These are phyloP conservation scores for Groenewaldozyma tartarivorans DNA, from an alignment of 805 yeast species.

Conservation along the genomic window DNA sequence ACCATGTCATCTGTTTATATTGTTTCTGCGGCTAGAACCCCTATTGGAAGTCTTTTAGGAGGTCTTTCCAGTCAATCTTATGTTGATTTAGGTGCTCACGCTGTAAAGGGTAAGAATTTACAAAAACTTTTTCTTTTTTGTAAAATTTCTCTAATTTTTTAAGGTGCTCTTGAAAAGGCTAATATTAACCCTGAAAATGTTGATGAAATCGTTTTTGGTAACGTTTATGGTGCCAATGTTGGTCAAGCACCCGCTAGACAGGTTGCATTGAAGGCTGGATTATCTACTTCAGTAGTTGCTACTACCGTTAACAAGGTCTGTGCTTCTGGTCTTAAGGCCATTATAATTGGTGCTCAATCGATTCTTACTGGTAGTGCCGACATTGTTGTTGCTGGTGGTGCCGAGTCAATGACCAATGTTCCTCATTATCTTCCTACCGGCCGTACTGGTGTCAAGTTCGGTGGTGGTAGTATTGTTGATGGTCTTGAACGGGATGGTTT, in stretches of 20 bases:
- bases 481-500: constrained; percentile 91
- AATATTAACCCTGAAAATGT: constrained; percentile 66
- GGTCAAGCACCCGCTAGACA: constrained; percentile 99
- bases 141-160: background rate
- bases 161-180: constrained; percentile 66
- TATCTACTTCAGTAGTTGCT: constrained; percentile 71
- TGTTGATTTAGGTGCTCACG: constrained; percentile 84
- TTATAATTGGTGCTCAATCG: constrained; percentile 83
- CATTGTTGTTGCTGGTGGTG: constrained; percentile 93
- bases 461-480: constrained; percentile 70
- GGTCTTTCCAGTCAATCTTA: constrained; percentile 62
- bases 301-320: constrained; percentile 94
- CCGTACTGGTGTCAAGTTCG: constrained; percentile 84
- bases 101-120: constrained; percentile 45
- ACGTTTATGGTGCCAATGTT: constrained; percentile 82
- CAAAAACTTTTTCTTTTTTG: background rate
- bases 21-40: constrained; percentile 88
- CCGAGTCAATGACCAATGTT: constrained; percentile 93
- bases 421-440: constrained; percentile 87
- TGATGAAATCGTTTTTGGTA: constrained; percentile 88
- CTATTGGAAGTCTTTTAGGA: constrained; percentile 93
- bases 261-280: constrained; percentile 86
- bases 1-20: constrained; percentile 52
- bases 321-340: constrained; percentile 91
- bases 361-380: constrained; percentile 85